phyloP scores from a whole-genome alignment of 1,284 basidiomycete species.

The Naganishia albida region DNA sequence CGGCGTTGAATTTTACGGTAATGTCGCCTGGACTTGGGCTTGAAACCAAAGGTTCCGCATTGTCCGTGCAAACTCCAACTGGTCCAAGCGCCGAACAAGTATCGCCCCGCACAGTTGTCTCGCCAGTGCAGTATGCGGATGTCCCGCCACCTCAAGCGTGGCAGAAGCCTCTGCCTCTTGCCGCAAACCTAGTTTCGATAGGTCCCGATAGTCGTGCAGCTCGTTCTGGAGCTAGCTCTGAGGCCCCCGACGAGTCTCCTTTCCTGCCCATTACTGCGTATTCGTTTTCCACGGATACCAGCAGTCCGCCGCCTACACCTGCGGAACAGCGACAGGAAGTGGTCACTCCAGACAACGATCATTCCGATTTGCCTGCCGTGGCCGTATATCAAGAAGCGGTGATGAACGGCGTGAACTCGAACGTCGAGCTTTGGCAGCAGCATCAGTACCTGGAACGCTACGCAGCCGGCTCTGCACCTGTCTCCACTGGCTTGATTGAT shows the following conservation, averaged over 20 bases:
- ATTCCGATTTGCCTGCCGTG: conserved; percentile 10
- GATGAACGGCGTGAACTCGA: not conserved
- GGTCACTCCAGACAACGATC: conserved; percentile 19
- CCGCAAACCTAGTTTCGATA: not conserved
- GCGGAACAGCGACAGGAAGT: conserved; percentile 37
- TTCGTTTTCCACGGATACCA: conserved; percentile 44
- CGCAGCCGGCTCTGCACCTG: not conserved
- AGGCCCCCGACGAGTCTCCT: conserved; percentile 8
- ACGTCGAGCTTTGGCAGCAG: not conserved
- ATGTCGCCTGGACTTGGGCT: not conserved
- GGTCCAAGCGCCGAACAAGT: conserved; percentile 3
- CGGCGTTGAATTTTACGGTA: not conserved
- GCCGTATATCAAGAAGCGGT: not conserved
- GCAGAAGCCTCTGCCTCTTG: conserved; percentile 39
- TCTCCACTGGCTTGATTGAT: not conserved
- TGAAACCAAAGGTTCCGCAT: not conserved
- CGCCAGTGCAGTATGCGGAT: conserved; percentile 33
- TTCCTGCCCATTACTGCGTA: conserved; percentile 33
- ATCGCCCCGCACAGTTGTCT: conserved; percentile 23
- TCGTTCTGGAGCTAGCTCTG: not conserved
- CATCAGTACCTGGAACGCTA: not conserved
- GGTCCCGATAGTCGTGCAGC: too few relatives aligned
- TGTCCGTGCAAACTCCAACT: too few relatives aligned
- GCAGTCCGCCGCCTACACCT: conserved; percentile 43
- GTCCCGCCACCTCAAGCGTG: conserved; percentile 38